phyloP scores from a whole-genome alignment of 768 basidiomycete species.

The Suillus hirtellus region DNA sequence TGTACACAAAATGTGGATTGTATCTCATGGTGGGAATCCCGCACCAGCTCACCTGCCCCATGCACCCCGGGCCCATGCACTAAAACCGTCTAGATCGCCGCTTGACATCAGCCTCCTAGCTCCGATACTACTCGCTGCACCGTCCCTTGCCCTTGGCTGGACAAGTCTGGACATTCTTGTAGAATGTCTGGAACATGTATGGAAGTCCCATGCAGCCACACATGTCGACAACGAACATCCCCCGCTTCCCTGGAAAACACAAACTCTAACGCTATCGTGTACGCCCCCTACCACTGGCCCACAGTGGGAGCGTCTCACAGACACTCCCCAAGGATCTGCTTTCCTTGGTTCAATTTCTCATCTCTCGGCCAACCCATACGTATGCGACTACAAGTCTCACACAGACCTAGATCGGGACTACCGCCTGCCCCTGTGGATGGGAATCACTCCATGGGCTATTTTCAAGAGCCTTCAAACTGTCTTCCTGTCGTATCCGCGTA shows the following conservation, averaged over 20 bases:
- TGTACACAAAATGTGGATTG: conserved; percentile 39
- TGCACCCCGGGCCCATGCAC: not conserved
- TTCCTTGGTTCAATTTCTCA: conserved; percentile 41
- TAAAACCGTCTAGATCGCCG: conserved; percentile 10
- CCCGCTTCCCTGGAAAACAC: conserved; percentile 23
- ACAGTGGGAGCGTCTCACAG: conserved; percentile 25
- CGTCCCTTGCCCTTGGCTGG: conserved; percentile 33
- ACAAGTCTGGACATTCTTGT: conserved; percentile 36
- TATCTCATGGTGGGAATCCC: conserved; percentile 4
- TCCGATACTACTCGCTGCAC: conserved; percentile 10
- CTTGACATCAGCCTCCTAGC: conserved; percentile 20
- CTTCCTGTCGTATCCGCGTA: not conserved
- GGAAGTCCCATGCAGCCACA: not conserved
- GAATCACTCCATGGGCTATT: conserved; percentile 31
- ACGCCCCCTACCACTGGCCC: conserved; percentile 35
- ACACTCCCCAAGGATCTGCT: conserved; percentile 29
- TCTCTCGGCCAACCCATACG: conserved; percentile 10
- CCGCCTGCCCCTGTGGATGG: conserved; percentile 18
- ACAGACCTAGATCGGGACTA: not conserved
- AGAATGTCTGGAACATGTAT: conserved; percentile 28
- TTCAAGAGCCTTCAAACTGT: conserved; percentile 29
- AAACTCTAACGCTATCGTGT: conserved; percentile 36
- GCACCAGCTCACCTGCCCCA: not conserved
- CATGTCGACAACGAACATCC: conserved; percentile 18
- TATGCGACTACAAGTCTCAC: not conserved